These are phyloP conservation scores for Fagopyrum homotropicum DNA, from an alignment of 148 eudicot genomes.

Conservation along the genomic window DNA sequence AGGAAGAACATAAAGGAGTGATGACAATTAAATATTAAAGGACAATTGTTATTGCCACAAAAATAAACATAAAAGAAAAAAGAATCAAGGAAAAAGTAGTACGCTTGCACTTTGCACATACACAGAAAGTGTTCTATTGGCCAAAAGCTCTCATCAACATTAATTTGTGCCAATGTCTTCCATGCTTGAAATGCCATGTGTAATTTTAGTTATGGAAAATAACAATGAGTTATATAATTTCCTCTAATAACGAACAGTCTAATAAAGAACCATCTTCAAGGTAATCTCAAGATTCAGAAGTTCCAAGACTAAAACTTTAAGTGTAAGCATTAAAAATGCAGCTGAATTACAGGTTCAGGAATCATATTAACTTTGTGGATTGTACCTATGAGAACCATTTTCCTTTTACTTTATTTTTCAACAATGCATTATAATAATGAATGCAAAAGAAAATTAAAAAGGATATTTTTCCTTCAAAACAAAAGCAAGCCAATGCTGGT, in stretches of 20 bases:
- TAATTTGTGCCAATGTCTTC: slow-evolving; percentile 76
- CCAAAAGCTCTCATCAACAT: slow-evolving; percentile 50
- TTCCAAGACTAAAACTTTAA: background rate
- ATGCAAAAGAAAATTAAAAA: slow-evolving; percentile 15
- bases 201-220: slow-evolving; percentile 48
- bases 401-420: background rate
- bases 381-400: too few relatives aligned
- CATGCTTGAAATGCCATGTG: slow-evolving; percentile 66
- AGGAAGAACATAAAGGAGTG: too few relatives aligned
- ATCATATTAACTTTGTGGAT: background rate
- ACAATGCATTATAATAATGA: background rate
- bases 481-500: slow-evolving; percentile 77
- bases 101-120: slow-evolving; percentile 37
- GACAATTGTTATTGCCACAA: background rate
- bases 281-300: background rate
- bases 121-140: slow-evolving; percentile 76
- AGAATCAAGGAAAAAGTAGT: background rate
- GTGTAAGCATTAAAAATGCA: background rate
- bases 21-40: background rate
- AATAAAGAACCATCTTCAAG: background rate
- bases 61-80: background rate
- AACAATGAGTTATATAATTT: slow-evolving; percentile 14
- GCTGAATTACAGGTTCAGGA: background rate
- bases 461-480: slow-evolving; percentile 83
- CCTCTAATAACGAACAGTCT: background rate